phyloP scores from a whole-genome alignment of 2,329 filamentous ascomycete species.

The Cryphonectria nitschkei region DNA sequence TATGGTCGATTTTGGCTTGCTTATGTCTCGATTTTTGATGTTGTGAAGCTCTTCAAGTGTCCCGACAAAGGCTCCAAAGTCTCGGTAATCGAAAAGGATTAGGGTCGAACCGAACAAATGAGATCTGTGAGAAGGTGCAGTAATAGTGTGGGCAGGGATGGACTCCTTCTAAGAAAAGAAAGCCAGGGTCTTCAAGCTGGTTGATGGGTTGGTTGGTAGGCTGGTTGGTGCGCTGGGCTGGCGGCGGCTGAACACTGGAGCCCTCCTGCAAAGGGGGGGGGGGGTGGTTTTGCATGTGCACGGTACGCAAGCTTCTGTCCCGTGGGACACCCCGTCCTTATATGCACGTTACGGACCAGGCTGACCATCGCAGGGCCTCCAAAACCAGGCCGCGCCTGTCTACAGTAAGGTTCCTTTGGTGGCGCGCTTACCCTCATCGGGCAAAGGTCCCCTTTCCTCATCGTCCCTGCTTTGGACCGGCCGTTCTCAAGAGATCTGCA shows the following conservation, averaged over 20 bases:
- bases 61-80: not conserved
- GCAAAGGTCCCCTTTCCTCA: constrained; percentile 15
- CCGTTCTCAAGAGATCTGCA: constrained; percentile 17
- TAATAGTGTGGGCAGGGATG: not conserved
- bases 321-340: constrained; percentile 28
- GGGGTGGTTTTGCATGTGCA: constrained; percentile 1
- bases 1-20: not conserved
- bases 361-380: constrained; percentile 18
- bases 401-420: not conserved
- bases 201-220: not conserved
- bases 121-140: not conserved
- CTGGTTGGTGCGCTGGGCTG: not conserved
- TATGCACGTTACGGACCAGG: constrained; percentile 26
- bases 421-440: constrained; percentile 25
- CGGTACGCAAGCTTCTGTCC: constrained; percentile 8
- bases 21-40: not conserved
- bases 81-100: constrained; percentile 7
- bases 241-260: constrained; percentile 6
- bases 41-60: not conserved
- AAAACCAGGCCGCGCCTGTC: constrained; percentile 6
- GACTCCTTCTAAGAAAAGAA: not conserved
- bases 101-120: not conserved
- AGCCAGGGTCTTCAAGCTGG: not conserved
- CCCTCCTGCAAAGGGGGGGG: not conserved
- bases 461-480: constrained; percentile 17